phyloP scores from a whole-genome alignment of 2,329 filamentous ascomycete species.

The Pseudonectria foliicola region DNA sequence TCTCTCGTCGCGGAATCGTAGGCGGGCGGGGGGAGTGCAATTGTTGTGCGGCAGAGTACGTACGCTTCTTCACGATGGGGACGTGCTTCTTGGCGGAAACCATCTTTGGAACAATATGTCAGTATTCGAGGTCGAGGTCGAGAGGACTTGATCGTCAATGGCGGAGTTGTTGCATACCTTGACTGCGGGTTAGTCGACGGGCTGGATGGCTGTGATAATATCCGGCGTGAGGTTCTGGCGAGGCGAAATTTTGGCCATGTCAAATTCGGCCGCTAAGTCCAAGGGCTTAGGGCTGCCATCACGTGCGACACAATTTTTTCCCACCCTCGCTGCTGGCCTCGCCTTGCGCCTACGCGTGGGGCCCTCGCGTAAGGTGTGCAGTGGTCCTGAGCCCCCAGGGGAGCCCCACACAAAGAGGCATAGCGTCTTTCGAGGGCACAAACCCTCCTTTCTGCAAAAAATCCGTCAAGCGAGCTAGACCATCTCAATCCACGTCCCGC shows the following conservation, averaged over 20 bases:
- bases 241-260: constrained; percentile 30
- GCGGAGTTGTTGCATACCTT: constrained; percentile 28
- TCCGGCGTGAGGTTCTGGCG: constrained; percentile 28
- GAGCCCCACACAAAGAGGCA: constrained; percentile 15
- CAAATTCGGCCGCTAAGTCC: constrained; percentile 21
- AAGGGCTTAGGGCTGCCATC: constrained; percentile 30
- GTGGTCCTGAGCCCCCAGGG: constrained; percentile 3
- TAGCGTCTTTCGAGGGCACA: constrained; percentile 27
- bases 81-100: constrained; percentile 99
- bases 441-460: constrained; percentile 24
- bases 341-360: neutral
- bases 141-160: constrained; percentile 6
- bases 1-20: constrained; percentile 6
- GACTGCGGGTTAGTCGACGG: constrained; percentile 31
- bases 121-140: constrained; percentile 16
- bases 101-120: constrained; percentile 57
- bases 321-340: no score
- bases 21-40: constrained; percentile 3
- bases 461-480: constrained; percentile 15
- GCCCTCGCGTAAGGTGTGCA: neutral
- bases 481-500: constrained; percentile 17
- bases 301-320: constrained; percentile 20
- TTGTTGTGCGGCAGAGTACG: constrained; percentile 37
- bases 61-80: constrained; percentile 99
- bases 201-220: constrained; percentile 29